Evolutionary conservation across 2,329 filamentous ascomycete genomes (phyloP).

Genomic region (Colletotrichum sp.): DNA sequence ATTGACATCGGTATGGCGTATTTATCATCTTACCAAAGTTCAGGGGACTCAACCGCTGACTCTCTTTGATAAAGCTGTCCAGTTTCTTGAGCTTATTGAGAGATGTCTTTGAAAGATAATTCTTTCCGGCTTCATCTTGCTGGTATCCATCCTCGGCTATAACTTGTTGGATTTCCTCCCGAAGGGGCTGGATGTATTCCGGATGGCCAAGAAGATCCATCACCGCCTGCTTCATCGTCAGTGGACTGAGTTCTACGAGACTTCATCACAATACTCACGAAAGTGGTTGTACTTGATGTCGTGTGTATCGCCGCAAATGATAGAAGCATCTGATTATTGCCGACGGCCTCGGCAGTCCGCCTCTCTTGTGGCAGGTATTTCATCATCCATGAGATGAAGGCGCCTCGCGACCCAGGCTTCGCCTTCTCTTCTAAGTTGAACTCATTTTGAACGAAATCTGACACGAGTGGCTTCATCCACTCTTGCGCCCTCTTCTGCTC

Average conservation of each 20-base stretch:
- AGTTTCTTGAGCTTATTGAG: constrained; percentile 44
- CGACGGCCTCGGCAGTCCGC: neutral
- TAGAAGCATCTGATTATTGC: constrained; percentile 7
- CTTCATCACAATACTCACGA: constrained; percentile 3
- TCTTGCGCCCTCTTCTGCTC: neutral
- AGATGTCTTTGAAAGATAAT: constrained; percentile 30
- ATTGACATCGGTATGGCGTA: no score
- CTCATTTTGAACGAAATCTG: neutral
- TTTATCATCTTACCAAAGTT: neutral
- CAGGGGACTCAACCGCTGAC: constrained; percentile 36
- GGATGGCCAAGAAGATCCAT: constrained; percentile 43
- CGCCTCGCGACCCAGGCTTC: constrained; percentile 31
- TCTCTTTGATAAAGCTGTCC: constrained; percentile 46
- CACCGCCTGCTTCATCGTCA: constrained; percentile 31
- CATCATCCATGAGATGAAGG: constrained; percentile 47
- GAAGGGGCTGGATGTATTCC: constrained; percentile 43
- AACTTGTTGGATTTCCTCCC: constrained; percentile 44
- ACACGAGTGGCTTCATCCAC: constrained; percentile 8
- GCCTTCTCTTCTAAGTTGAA: constrained; percentile 7
- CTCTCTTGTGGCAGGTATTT: constrained; percentile 25
- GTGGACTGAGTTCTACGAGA: neutral
- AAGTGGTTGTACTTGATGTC: constrained; percentile 30
- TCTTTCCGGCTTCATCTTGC: neutral
- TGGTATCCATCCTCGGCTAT: constrained; percentile 37
- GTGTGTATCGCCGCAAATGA: constrained; percentile 44